A percentile compares a stretch with the other conserved stretches of the same genome.
phyloP scores from a whole-genome alignment of 2,329 filamentous ascomycete genomes.

The Hymenotorrendiella dingleyae region DNA sequence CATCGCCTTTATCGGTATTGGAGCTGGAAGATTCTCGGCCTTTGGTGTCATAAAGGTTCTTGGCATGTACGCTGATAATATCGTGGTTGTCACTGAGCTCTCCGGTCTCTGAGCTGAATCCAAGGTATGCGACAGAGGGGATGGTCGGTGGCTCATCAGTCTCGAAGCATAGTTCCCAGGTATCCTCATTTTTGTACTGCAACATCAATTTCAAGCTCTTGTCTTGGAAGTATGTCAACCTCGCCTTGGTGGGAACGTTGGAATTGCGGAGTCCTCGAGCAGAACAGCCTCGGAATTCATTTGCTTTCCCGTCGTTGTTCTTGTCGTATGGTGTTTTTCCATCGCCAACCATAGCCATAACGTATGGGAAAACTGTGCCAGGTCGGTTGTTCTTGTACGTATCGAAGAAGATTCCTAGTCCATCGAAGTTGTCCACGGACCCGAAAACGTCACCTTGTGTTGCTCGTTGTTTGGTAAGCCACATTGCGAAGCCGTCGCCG shows the following conservation, averaged over 20 bases:
- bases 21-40: slow-evolving; percentile 37
- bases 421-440: slow-evolving; percentile 81
- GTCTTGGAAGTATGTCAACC: slow-evolving; percentile 94
- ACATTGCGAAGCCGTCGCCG: slow-evolving; percentile 95
- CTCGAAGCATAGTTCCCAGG: slow-evolving; percentile 89
- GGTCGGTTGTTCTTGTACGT: slow-evolving; percentile 99
- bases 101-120: slow-evolving; percentile 83
- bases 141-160: slow-evolving; percentile 65
- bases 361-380: slow-evolving; percentile 90
- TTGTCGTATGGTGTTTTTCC: slow-evolving; percentile 87
- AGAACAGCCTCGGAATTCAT: slow-evolving; percentile 91
- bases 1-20: slow-evolving; percentile 48
- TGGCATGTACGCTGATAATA: slow-evolving; percentile 78
- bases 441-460: slow-evolving; percentile 82
- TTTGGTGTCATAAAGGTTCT: slow-evolving; percentile 76
- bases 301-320: slow-evolving; percentile 86
- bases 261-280: slow-evolving; percentile 83
- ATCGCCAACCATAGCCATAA: slow-evolving; percentile 98
- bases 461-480: slow-evolving; percentile 91
- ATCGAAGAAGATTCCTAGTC: slow-evolving; percentile 86
- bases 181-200: slow-evolving; percentile 84
- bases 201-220: slow-evolving; percentile 85
- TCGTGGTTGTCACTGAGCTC: slow-evolving; percentile 98
- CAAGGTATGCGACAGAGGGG: slow-evolving; percentile 69
- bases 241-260: slow-evolving; percentile 73